Evolutionary conservation across 352 stramenopile genomes (phyloP), one percentile per base, ranked within the genome.

Genomic region (Phytophthora syringae): DNA sequence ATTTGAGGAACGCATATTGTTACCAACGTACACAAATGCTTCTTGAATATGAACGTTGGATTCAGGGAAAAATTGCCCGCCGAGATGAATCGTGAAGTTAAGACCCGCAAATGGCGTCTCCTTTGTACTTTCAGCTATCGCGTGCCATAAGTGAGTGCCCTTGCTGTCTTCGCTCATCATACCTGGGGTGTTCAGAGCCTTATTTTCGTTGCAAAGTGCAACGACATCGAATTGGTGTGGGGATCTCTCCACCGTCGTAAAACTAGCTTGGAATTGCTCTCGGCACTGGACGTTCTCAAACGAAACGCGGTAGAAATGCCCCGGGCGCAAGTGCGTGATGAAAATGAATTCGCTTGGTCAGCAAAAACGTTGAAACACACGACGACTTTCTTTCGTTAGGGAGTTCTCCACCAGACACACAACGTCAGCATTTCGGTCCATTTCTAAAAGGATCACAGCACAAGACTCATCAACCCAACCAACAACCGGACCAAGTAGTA

Each of bases 401-500:
- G 72, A 24, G 28, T 92, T 89, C 18, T 65, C 60, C n/a, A 90
- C 57, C 2, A 78, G 52, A 43, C 82, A 92, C 7, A 79, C 64
- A 34, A 95, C 42, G 27, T 87, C 76, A 12, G 75, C 68, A 7
- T 80, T 60, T 37, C 74, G 69, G 39, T 93, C 83, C 9, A 94
- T 55, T 53, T 95, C 87, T 13, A 94, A 66, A 1, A 95, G 68
- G 24, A 95, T 64, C 11, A 82, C 74, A 11, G 76, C 79, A 32
- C 78, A 87, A 3, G 62, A 71, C 1, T 76, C 74, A 24, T 90
- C 79, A 1, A 94, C 87, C 67, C 81, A 85, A 6, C 87, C 85
- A 5, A 95, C 61, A n/a, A 95, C 71, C 0, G 85, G 87, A 7
- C 87, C 87, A 5, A 90, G 11, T 11, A 92, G 53, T 3, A 92